Base-by-base conservation (phyloP, 2,329 filamentous ascomycete genomes). In the Talaromyces funiculosus region DNA sequence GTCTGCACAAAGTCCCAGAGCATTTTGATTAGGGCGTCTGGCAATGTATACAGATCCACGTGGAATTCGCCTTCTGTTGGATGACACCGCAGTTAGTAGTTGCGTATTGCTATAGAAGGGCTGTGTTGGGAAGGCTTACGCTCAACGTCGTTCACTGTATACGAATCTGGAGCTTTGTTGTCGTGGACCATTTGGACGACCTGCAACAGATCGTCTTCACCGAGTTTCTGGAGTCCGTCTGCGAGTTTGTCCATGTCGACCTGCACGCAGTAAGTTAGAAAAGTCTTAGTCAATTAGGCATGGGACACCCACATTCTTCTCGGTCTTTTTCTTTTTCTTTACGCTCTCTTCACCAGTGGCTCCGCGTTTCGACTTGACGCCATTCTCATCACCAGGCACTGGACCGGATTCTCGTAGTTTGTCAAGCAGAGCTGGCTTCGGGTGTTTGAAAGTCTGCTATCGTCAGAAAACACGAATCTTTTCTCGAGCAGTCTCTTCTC, bases 101-200 rank as follows among this genome's bases (percentile, higher is more conserved):
- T 38, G 24, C 20, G 22, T 9, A 8, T 1, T 31, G 18, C 16
- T 31, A 20, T 22, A n/a, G n/a, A 59, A 62, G 29, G 60, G 45
- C 8, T 5, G 22, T 20, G 18, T 2, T 31, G n/a, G 53, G 4
- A 26, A 16, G 57, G 83, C 88, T 79, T 79, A 96, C 91, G 89
- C 71, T 99, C 94, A 61, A 97, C 85, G 75, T 99, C 95, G 69
- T 97, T 97, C 80, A 96, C 92, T 54, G 93, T 96, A 78, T 96
- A 97, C 1, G 93, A 97, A 65, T 96, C 92, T 5, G 90, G 85
- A 1, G 86, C 87, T 82, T 97, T 97, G 79, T 97, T 90, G 78
- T 99, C 94, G 75, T 97, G 94, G 64, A 99, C 93, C 85, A 99
- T 88, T 79, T 97, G 93, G 63, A 99, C 95, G 24, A 97, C 91